phyloP scores from a whole-genome alignment of 2,329 filamentous ascomycete species.

The Diaporthe longicolla region DNA sequence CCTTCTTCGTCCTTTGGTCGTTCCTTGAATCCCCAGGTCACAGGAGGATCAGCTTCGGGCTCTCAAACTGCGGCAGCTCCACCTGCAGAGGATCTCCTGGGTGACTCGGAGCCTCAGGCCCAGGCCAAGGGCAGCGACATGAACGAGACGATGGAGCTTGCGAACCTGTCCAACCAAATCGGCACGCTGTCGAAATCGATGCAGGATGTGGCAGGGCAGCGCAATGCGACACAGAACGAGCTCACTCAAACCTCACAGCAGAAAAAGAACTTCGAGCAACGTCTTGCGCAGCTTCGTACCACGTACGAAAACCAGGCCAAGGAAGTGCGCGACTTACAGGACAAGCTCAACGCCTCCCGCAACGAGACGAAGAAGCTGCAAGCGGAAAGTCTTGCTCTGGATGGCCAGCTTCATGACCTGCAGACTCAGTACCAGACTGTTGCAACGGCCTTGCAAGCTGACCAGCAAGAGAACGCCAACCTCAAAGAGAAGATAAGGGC shows the following conservation, averaged over 20 bases:
- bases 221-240: conserved; percentile 83
- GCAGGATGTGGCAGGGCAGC: conserved; percentile 90
- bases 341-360: conserved; percentile 81
- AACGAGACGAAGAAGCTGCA: conserved; percentile 88
- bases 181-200: conserved; percentile 92
- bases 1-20: conserved; percentile 95
- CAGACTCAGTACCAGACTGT: conserved; percentile 86
- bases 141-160: conserved; percentile 90
- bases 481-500: conserved; percentile 90
- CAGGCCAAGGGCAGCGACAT: conserved; percentile 85
- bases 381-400: conserved; percentile 85
- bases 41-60: conserved; percentile 71
- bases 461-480: conserved; percentile 88
- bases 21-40: conserved; percentile 81
- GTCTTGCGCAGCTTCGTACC: conserved; percentile 85
- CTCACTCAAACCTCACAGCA: conserved; percentile 85
- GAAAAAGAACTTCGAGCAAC: conserved; percentile 93
- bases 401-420: conserved; percentile 85
- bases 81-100: conserved; percentile 82
- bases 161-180: conserved; percentile 96
- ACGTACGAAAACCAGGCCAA: conserved; percentile 96
- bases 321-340: conserved; percentile 86
- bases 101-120: conserved; percentile 84
- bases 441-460: conserved; percentile 80
- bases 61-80: conserved; percentile 52